A percentile compares a stretch with the other conserved stretches of the same genome.
phyloP scores from a whole-genome alignment of 257 asterid species.

The Lantana camara region DNA sequence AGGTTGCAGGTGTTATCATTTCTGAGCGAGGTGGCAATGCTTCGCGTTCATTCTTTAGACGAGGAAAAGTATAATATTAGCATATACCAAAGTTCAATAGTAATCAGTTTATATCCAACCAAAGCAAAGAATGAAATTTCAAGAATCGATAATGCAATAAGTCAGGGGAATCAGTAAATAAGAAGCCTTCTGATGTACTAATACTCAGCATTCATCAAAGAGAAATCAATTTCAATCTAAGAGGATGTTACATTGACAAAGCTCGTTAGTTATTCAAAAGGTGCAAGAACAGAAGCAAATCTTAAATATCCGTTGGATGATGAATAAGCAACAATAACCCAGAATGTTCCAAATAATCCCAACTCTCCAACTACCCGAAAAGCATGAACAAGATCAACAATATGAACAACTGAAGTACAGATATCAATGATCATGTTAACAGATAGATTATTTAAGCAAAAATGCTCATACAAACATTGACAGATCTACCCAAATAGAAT shows the following conservation, averaged over 20 bases:
- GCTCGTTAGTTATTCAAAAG: constrained; percentile 3
- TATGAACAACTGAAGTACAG: not conserved
- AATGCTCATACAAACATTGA: constrained; percentile 4
- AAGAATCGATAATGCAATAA: too few relatives aligned
- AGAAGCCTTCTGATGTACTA: not conserved
- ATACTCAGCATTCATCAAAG: not conserved
- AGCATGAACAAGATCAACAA: not conserved
- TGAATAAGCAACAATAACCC: constrained; percentile 5
- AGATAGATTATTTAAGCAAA: not conserved
- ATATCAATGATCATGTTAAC: not conserved
- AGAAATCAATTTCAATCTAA: not conserved
- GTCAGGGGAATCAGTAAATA: not conserved
- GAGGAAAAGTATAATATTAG: constrained; percentile 10
- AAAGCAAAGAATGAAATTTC: too few relatives aligned
- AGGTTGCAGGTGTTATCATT: constrained; percentile 37
- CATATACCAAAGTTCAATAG: not conserved
- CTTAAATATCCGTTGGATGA: constrained; percentile 1
- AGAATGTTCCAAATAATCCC: constrained; percentile 20
- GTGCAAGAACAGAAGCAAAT: not conserved
- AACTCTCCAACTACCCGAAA: constrained; percentile 20
- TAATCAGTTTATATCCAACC: too few relatives aligned
- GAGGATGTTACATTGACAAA: not conserved
- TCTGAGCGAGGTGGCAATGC: constrained; percentile 54
- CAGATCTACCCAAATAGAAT: constrained; percentile 3
- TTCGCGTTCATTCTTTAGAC: constrained; percentile 60